Evolutionary conservation across 1,284 basidiomycete genomes (phyloP).

Genomic region (Puccinia novopanici): DNA sequence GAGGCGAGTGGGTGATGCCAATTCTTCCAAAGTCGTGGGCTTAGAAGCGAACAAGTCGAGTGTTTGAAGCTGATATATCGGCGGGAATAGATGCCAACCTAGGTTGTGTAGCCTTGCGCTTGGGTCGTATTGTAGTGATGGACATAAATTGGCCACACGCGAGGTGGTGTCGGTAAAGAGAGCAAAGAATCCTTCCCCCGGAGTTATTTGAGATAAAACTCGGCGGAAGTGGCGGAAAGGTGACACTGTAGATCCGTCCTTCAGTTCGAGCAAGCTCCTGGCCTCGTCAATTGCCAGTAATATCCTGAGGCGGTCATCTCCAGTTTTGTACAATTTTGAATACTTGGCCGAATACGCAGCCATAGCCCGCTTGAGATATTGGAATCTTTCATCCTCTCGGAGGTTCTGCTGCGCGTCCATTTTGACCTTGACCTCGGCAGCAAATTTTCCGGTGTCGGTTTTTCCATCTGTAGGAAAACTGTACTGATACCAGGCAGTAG

Average conservation of each 20-base stretch:
- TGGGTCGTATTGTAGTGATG: background rate
- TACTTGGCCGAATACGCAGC: background rate
- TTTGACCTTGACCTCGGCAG: background rate
- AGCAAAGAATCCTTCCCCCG: conserved; percentile 11
- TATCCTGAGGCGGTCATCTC: background rate
- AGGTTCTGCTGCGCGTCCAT: background rate
- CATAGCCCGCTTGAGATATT: background rate
- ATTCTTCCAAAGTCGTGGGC: background rate
- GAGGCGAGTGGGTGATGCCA: background rate
- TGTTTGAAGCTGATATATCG: conserved; percentile 3
- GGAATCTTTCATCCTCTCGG: background rate
- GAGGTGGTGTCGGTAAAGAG: conserved; percentile 7
- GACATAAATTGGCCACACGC: background rate
- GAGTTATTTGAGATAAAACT: too few species aligned
- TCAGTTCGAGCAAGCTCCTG: too few species aligned
- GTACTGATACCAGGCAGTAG: conserved; percentile 9
- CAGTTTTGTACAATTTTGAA: background rate
- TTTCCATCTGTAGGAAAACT: conserved; percentile 10
- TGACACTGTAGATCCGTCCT: too few species aligned
- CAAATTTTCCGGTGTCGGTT: conserved; percentile 1
- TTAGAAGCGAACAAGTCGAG: conserved; percentile 2
- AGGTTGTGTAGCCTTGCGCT: too few species aligned
- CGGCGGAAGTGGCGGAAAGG: too few species aligned
- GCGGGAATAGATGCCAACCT: conserved; percentile 1
- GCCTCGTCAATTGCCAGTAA: background rate